Evolutionary conservation across 495 filamentous ascomycete species (phyloP).

Genomic region (Hypomontagnella submonticulosa): DNA sequence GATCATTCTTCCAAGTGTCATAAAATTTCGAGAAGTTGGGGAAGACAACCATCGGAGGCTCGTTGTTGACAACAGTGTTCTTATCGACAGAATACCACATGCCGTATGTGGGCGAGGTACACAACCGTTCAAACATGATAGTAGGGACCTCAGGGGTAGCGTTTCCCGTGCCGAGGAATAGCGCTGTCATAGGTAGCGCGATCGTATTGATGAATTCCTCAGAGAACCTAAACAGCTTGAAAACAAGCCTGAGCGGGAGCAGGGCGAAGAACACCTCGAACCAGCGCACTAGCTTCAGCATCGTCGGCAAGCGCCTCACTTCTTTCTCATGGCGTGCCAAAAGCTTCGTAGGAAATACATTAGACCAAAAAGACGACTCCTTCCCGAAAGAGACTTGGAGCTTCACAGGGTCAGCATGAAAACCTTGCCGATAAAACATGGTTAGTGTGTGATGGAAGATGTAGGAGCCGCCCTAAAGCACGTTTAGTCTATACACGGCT

Average conservation of each 20-base stretch:
- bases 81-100: slow-evolving; percentile 79
- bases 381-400: slow-evolving; percentile 87
- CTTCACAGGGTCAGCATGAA: slow-evolving; percentile 74
- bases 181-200: slow-evolving; percentile 75
- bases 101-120: slow-evolving; percentile 76
- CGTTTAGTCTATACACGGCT: not conserved
- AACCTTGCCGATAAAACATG: slow-evolving; percentile 76
- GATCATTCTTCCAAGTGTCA: slow-evolving; percentile 70
- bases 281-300: slow-evolving; percentile 75
- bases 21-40: slow-evolving; percentile 80
- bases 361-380: slow-evolving; percentile 81
- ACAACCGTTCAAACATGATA: slow-evolving; percentile 79
- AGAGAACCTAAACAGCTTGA: slow-evolving; percentile 77
- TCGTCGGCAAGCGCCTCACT: slow-evolving; percentile 70
- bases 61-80: slow-evolving; percentile 69
- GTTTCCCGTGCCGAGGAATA: slow-evolving; percentile 84
- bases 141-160: slow-evolving; percentile 80
- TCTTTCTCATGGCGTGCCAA: slow-evolving; percentile 71
- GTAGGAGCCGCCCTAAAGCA: slow-evolving; percentile 71
- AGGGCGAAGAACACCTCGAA: slow-evolving; percentile 77
- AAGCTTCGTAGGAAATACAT: slow-evolving; percentile 78
- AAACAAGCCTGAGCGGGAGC: slow-evolving; percentile 75
- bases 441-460: slow-evolving; percentile 86
- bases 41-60: slow-evolving; percentile 85
- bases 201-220: slow-evolving; percentile 79